phyloP scores from a whole-genome alignment of 2,329 filamentous ascomycete genomes.

The Epichloe aotearoae region DNA sequence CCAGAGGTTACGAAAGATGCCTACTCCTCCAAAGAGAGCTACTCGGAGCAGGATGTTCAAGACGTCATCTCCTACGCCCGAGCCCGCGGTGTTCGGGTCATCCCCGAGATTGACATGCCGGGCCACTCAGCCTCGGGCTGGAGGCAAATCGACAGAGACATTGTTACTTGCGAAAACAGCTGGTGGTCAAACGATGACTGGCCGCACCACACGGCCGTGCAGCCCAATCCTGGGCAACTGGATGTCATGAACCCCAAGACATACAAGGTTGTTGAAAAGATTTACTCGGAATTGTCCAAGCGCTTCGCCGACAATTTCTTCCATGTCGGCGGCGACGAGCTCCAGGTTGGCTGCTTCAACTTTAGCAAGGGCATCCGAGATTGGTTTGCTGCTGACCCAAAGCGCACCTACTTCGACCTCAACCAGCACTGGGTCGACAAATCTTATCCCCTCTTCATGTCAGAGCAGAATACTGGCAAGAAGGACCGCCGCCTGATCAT shows the following conservation, averaged over 20 bases:
- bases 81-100: constrained; percentile 39
- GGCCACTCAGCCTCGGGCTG: constrained; percentile 41
- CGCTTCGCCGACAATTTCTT: constrained; percentile 40
- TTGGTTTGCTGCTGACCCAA: constrained; percentile 35
- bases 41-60: constrained; percentile 27
- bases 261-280: constrained; percentile 37
- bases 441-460: constrained; percentile 34
- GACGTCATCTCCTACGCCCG: constrained; percentile 35
- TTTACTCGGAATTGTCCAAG: constrained; percentile 37
- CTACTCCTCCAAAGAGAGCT: constrained; percentile 35
- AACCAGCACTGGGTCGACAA: constrained; percentile 41
- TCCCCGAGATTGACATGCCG: constrained; percentile 45
- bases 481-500: constrained; percentile 38
- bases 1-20: constrained; percentile 40
- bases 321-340: constrained; percentile 42
- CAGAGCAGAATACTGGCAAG: constrained; percentile 9
- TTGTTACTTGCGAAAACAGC: constrained; percentile 39
- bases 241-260: constrained; percentile 42
- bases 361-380: constrained; percentile 34
- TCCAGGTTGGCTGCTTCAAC: constrained; percentile 42
- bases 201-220: constrained; percentile 35
- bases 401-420: constrained; percentile 32
- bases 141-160: constrained; percentile 36
- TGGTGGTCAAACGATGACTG: constrained; percentile 50
- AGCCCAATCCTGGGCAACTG: constrained; percentile 43